Conservation (phyloP, 495 filamentous ascomycete species). For the Penicillium taxi region DNA sequence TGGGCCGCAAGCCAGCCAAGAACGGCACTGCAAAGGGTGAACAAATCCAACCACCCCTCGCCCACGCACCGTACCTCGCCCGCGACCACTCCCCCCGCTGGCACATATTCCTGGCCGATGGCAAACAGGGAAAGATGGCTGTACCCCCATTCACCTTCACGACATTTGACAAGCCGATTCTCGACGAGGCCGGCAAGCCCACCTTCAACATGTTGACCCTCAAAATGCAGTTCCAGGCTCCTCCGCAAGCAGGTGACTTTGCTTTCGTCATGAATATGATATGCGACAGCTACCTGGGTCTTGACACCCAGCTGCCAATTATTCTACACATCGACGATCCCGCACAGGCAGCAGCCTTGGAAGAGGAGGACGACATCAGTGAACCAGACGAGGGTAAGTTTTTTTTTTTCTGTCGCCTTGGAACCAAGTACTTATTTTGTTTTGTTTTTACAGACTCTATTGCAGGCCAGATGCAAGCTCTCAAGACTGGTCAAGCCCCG, state of each 20-base stretch:
- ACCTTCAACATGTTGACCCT: constrained; percentile 91
- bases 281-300: constrained; percentile 89
- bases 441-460: constrained; percentile 66
- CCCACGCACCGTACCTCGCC: constrained; percentile 80
- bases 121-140: constrained; percentile 87
- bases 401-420: neutral
- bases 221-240: constrained; percentile 95
- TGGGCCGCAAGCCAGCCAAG: constrained; percentile 63
- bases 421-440: constrained; percentile 10
- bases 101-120: constrained; percentile 89
- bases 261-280: constrained; percentile 86
- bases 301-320: constrained; percentile 83
- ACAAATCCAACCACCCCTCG: constrained; percentile 67
- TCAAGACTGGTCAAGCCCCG: constrained; percentile 61
- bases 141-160: constrained; percentile 90
- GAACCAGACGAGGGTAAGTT: constrained; percentile 92
- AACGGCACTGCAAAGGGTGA: constrained; percentile 47
- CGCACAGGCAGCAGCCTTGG: constrained; percentile 70
- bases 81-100: constrained; percentile 83
- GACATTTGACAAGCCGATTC: constrained; percentile 79
- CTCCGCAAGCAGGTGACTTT: constrained; percentile 85
- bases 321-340: constrained; percentile 84
- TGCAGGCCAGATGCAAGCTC: constrained; percentile 87
- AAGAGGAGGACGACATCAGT: constrained; percentile 81
- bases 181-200: constrained; percentile 62